Evolutionary conservation across 257 asterid genomes (phyloP).

Genomic region (Pogostemon cablin): DNA sequence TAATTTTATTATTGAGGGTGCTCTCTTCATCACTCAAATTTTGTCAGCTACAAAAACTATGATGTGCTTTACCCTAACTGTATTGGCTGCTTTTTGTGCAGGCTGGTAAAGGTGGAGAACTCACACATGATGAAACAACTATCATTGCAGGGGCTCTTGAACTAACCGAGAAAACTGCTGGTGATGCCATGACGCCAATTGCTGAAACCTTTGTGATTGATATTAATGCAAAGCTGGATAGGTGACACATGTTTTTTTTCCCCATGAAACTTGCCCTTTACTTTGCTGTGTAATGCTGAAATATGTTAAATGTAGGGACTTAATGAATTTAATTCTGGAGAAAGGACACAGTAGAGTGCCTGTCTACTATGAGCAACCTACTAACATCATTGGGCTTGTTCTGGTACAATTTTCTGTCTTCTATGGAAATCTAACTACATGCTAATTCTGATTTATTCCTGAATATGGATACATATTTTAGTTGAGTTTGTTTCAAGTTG

Average conservation of each 20-base stretch:
- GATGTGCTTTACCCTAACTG: conserved; percentile 4
- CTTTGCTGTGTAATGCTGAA: conserved; percentile 33
- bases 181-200: conserved; percentile 98
- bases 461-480: background rate
- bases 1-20: background rate
- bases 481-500: background rate
- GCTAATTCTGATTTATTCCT: background rate
- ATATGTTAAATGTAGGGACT: conserved; percentile 44
- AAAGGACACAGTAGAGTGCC: conserved; percentile 88
- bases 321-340: conserved; percentile 70
- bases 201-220: conserved; percentile 84
- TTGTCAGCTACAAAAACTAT: conserved; percentile 23
- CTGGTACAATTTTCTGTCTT: conserved; percentile 53
- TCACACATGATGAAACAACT: conserved; percentile 97
- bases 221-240: conserved; percentile 83
- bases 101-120: conserved; percentile 99
- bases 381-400: conserved; percentile 73
- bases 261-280: background rate
- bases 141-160: conserved; percentile 98
- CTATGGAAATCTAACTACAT: conserved; percentile 2
- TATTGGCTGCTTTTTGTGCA: conserved; percentile 37
- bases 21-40: conserved; percentile 7
- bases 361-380: conserved; percentile 74
- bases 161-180: conserved; percentile 84
- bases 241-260: conserved; percentile 46